A percentile compares a stretch with the other conserved stretches of the same genome.
Conservation (phyloP, 768 basidiomycete species). For the Fomitopsis serialis region DNA sequence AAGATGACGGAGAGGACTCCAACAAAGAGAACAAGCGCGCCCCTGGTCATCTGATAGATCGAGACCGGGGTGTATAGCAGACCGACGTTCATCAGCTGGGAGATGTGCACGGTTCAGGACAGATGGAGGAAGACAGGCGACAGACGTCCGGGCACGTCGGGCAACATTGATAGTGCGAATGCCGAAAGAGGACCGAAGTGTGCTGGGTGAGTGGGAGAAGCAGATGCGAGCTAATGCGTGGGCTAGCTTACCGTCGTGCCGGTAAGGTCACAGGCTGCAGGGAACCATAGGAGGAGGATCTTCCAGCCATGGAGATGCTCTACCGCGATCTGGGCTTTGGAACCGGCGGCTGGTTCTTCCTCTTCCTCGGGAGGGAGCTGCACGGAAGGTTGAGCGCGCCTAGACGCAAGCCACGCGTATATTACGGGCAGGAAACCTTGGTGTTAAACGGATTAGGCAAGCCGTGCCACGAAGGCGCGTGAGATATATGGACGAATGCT, state of each 20-base stretch:
- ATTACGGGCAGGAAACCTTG: conserved; percentile 83
- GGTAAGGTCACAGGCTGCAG: conserved; percentile 85
- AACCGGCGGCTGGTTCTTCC: conserved; percentile 21
- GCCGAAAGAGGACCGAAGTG: neutral
- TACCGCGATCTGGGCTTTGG: conserved; percentile 21
- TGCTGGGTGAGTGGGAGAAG: neutral
- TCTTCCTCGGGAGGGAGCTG: conserved; percentile 52
- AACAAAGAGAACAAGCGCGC: conserved; percentile 91
- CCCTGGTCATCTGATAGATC: conserved; percentile 95
- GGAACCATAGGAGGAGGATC: conserved; percentile 78
- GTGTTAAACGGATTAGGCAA: conserved; percentile 10
- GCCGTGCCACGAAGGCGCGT: conserved; percentile 1
- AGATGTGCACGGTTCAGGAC: conserved; percentile 3
- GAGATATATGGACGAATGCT: conserved; percentile 7
- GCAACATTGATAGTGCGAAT: neutral
- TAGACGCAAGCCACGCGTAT: conserved; percentile 55
- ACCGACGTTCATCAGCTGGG: conserved; percentile 87
- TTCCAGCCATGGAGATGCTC: conserved; percentile 60
- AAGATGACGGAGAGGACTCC: conserved; percentile 89
- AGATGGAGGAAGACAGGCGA: neutral
- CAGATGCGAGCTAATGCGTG: neutral
- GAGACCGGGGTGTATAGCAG: conserved; percentile 95
- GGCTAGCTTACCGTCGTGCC: conserved; percentile 72
- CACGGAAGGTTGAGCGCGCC: conserved; percentile 41
- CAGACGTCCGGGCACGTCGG: neutral